Percentiles rank a stretch among this genome's conserved stretches.
phyloP scores from a whole-genome alignment of 352 stramenopile species.

The Phytophthora vignae region DNA sequence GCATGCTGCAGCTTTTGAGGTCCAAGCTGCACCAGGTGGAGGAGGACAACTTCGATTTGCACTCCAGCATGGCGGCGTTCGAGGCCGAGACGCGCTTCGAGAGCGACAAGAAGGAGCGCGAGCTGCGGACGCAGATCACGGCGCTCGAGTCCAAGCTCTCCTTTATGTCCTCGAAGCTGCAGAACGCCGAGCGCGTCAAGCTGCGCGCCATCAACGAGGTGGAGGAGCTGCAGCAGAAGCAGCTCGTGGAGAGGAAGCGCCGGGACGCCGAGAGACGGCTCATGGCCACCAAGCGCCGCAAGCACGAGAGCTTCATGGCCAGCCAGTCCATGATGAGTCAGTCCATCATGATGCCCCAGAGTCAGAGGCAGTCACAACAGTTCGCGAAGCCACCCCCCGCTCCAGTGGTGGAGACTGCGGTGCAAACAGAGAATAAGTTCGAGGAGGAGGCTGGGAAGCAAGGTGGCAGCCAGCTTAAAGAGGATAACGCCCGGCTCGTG shows the following conservation, averaged over 20 bases:
- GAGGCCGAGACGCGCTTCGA: conserved; percentile 58
- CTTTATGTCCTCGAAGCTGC: conserved; percentile 60
- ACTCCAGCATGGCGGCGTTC: conserved; percentile 54
- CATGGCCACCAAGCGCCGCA: conserved; percentile 72
- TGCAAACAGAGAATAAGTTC: conserved; percentile 45
- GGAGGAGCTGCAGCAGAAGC: conserved; percentile 68
- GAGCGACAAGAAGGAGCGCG: conserved; percentile 49
- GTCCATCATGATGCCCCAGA: conserved; percentile 30
- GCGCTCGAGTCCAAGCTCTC: conserved; percentile 64
- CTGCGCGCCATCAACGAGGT: conserved; percentile 54
- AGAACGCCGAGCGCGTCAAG: conserved; percentile 70
- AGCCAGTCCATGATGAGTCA: conserved; percentile 66
- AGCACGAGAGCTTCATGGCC: conserved; percentile 59
- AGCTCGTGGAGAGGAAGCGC: conserved; percentile 67
- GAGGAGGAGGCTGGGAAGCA: conserved; percentile 3
- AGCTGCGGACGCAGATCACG: conserved; percentile 53
- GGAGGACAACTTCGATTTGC: conserved; percentile 77
- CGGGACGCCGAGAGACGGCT: conserved; percentile 71
- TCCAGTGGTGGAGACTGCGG: conserved; percentile 37
- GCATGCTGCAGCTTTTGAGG: conserved; percentile 63
- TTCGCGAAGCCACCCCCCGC: conserved; percentile 15
- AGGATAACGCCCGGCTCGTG: conserved; percentile 54
- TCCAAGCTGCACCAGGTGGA: conserved; percentile 53
- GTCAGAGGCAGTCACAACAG: conserved; percentile 29
- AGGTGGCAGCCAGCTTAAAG: conserved; percentile 9